Conservation (phyloP, 768 basidiomycete genomes). For the Boletus reticulatus region DNA sequence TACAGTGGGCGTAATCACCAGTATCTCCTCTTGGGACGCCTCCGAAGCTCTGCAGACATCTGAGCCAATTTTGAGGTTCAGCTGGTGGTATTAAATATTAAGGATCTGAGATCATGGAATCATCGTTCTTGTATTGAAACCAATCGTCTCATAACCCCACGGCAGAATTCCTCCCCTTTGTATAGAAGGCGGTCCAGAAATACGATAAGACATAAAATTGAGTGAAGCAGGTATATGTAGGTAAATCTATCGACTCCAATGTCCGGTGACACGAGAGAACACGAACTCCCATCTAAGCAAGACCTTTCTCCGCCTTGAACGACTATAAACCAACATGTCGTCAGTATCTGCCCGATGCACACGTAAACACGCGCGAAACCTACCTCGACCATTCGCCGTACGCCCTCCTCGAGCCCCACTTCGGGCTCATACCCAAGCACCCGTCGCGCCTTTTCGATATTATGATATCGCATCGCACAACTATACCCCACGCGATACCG, state of each 20-base stretch:
- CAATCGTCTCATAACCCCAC: too few relatives aligned
- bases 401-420: conserved; percentile 85
- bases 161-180: too few relatives aligned
- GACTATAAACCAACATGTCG: conserved; percentile 9
- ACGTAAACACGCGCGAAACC: conserved; percentile 19
- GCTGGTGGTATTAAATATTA: too few relatives aligned
- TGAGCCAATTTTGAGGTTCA: too few relatives aligned
- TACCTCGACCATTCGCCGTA: conserved; percentile 75
- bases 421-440: conserved; percentile 93
- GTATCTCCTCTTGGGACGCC: too few relatives aligned
- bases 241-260: neutral
- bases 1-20: too few relatives aligned
- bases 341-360: neutral
- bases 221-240: conserved; percentile 4
- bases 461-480: conserved; percentile 82
- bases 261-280: neutral
- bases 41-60: too few relatives aligned
- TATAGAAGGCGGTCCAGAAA: too few relatives aligned
- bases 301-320: conserved; percentile 31
- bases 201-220: neutral
- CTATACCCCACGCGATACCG: conserved; percentile 79
- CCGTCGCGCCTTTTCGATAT: conserved; percentile 90
- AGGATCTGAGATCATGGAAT: too few relatives aligned
- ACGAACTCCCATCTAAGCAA: conserved; percentile 15
- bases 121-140: too few relatives aligned